Base-by-base conservation (phyloP, 495 filamentous ascomycete species). In the Bryoglossum gracile region DNA sequence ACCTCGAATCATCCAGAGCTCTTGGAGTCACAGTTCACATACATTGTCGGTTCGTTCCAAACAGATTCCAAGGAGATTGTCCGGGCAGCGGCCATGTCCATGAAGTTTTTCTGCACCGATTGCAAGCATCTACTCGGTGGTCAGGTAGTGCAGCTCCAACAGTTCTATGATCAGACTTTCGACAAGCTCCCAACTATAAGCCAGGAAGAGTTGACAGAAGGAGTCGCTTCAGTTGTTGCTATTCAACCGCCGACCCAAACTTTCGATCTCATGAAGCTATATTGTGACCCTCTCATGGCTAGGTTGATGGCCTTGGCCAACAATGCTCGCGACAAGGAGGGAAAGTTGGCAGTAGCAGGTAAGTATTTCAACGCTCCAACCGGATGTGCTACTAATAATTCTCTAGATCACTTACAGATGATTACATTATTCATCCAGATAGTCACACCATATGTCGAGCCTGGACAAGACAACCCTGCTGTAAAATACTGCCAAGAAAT, bases 401-500 rank as follows among this genome's bases (percentile, higher is more conserved):
- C 45, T 14, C 19, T 61, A 80, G 92, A 97, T 68, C 86, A 89
- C 57, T 71, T 99, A 38, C 87, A 94, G 58, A 72, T 99, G 50
- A 76, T 99, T 55, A 95, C 92, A 4, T 84, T 87, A 46, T 95
- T 96, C 62, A 72, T 89, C 35, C 80, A 94, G 60, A 68, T 79
- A 30, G 86, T 96, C 17, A 69, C 77, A 39, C 90, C 92, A 2
- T 83, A 86, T 46, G 80, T 94, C 38, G 74, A 79, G 24, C 77
- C 69, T n/a, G 72, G 73, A 37, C 69, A 82, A 49, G 82, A 84
- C 46, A 89, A 97, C 57, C 92, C 94, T 8, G 91, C 87, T 0
- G 90, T 99, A 28, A 90, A 89, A 58, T 99, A 97, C 65, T 96
- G 91, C 73, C 77, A 89, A 51, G 89, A 95, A 61, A 85, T 97